These are phyloP conservation scores for Penicillium sp. DNA, from an alignment of 2,329 filamentous ascomycete genomes.

Conservation along the genomic window DNA sequence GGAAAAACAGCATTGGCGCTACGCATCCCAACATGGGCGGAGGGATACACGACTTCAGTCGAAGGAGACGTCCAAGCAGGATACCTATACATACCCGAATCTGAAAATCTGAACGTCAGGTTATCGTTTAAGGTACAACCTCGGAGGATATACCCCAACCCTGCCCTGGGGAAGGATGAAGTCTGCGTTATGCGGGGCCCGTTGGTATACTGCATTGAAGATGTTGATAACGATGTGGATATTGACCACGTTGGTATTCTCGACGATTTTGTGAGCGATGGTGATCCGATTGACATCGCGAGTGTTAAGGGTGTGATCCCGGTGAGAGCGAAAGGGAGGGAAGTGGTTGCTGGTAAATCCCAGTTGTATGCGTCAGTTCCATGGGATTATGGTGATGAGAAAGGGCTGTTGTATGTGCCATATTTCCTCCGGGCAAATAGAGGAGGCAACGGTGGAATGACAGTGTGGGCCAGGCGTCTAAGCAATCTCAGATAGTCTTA, in stretches of 20 bases:
- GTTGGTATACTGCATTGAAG: slow-evolving; percentile 65
- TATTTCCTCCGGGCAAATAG: slow-evolving; percentile 62
- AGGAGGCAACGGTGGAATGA: slow-evolving; percentile 60
- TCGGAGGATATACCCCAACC: slow-evolving; percentile 18
- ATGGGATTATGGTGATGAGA: slow-evolving; percentile 19
- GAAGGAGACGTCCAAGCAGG: slow-evolving; percentile 47
- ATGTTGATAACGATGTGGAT: slow-evolving; percentile 55
- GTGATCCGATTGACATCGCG: slow-evolving; percentile 18
- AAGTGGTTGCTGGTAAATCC: not conserved
- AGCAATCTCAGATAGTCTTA: not conserved
- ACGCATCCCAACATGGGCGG: slow-evolving; percentile 59
- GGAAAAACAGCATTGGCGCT: slow-evolving; percentile 39
- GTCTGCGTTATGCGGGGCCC: slow-evolving; percentile 62
- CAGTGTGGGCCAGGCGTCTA: slow-evolving; percentile 41
- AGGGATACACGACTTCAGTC: slow-evolving; percentile 8
- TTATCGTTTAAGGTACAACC: slow-evolving; percentile 4
- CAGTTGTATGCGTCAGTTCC: slow-evolving; percentile 2
- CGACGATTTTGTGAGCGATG: slow-evolving; percentile 2
- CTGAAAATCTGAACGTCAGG: not conserved
- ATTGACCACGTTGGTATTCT: slow-evolving; percentile 11
- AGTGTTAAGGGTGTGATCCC: slow-evolving; percentile 22
- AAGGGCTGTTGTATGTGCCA: slow-evolving; percentile 56
- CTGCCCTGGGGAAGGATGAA: slow-evolving; percentile 38
- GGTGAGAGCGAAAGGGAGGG: slow-evolving; percentile 13
- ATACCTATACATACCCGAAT: slow-evolving; percentile 55